Conservation (phyloP, 768 basidiomycete genomes). For the Phlebiopsis flavidoalba region DNA sequence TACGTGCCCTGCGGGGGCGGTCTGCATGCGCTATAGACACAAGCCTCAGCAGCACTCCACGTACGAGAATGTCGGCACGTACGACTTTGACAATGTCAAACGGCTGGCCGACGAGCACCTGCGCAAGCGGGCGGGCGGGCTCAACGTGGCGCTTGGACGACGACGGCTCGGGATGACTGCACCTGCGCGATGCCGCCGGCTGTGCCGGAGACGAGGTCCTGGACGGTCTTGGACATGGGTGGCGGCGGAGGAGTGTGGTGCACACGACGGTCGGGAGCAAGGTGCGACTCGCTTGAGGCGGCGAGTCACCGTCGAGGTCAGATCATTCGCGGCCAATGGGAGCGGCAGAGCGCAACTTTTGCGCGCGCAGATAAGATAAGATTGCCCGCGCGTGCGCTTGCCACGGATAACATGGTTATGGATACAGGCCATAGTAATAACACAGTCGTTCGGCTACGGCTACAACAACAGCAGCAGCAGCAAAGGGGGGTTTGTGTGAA, state of each 20-base stretch:
- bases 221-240: constrained; percentile 57
- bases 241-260: constrained; percentile 1
- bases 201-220: constrained; percentile 87
- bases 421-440: not conserved
- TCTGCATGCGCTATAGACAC: constrained; percentile 79
- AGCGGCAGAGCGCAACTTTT: not conserved
- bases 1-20: constrained; percentile 63
- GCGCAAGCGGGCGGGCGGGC: constrained; percentile 2
- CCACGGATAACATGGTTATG: not conserved
- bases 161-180: constrained; percentile 6
- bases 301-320: constrained; percentile 11
- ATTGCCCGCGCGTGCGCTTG: constrained; percentile 1
- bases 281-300: constrained; percentile 7
- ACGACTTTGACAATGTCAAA: constrained; percentile 98
- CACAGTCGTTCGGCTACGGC: not conserved
- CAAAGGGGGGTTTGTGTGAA: not conserved
- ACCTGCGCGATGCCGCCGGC: constrained; percentile 90
- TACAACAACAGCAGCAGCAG: not conserved
- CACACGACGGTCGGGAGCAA: constrained; percentile 9
- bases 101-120: constrained; percentile 90
- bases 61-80: constrained; percentile 26
- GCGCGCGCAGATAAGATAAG: constrained; percentile 24
- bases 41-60: not conserved
- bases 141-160: not conserved
- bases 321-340: not conserved